Evolutionary conservation across 176 grass and related monocot species (phyloP), one percentile per base, ranked within the genome.

Genomic region (Oryza brachyantha): DNA sequence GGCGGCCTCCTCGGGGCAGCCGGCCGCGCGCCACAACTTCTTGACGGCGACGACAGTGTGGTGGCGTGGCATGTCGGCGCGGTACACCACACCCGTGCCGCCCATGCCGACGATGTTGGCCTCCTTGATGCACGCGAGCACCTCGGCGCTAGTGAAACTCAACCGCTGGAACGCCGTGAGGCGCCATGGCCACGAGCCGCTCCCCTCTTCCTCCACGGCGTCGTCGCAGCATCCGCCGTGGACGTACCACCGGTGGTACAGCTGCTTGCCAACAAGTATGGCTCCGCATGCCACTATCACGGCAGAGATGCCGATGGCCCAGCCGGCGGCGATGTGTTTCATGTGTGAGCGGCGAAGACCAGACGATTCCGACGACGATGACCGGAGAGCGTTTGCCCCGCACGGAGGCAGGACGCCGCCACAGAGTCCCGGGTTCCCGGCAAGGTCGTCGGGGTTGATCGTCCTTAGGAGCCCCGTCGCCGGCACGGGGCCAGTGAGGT

Each of bases 101-200:
- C 96, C 96, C 92, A 98, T 98, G 32, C 96, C 96, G 29, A 98
- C 83, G 28, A 95, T 82, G 88, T 98, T 98, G 31, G 70, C 85
- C 75, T 98, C 96, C 74, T 98, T 98, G 80, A 98, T 78, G 80
- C 92, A 98, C 1, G 92, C 86, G 3, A 98, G 77, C 75, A 98
- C 92, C 79, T 94, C 96, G 60, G 80, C 78, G 84, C 92, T 94
- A 8, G 95, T 94, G 84, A 98, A 98, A 29, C 73, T 95, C 59
- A 98, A 48, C 79, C 96, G 75, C 78, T 98, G 96, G 84, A 98
- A 98, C 7, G 85, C 90, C 5, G 90, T 98, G 17, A 98, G 54
- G 54, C 90, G 89, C 96, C 96, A 98, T 3, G 96, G 96, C 96
- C 92, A 98, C n/a, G 89, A 75, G 0, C 84, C 78, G 38, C 71